Conservation (phyloP, 768 basidiomycete species). For the Pseudohyphozyma bogoriensis region DNA sequence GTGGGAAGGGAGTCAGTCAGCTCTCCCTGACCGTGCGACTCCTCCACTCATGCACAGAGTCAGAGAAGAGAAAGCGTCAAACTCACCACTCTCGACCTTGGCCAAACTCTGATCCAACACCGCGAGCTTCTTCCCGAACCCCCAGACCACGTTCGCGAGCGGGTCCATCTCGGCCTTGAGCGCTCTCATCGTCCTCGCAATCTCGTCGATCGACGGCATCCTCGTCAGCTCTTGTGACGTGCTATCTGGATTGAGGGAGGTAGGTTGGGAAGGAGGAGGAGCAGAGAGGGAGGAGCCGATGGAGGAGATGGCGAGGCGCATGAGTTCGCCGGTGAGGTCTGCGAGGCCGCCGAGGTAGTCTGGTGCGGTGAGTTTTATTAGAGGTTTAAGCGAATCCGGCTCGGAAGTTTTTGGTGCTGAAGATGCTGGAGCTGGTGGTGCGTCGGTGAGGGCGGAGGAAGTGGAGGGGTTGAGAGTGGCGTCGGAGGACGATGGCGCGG, state of each 20-base stretch:
- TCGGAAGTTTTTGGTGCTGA: constrained; percentile 8
- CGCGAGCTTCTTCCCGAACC: constrained; percentile 73
- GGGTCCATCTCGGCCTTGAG: constrained; percentile 53
- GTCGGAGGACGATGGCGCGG: neutral
- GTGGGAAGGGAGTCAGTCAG: neutral
- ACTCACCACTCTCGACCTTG: constrained; percentile 85
- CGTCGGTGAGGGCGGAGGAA: neutral
- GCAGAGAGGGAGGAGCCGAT: constrained; percentile 38
- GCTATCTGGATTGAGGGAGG: neutral
- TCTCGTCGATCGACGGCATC: constrained; percentile 33
- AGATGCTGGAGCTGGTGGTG: neutral
- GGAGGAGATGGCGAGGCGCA: constrained; percentile 85
- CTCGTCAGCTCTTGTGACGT: constrained; percentile 37
- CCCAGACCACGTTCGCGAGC: constrained; percentile 58
- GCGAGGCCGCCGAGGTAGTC: constrained; percentile 89
- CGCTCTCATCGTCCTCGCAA: constrained; percentile 46
- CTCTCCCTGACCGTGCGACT: too few species aligned
- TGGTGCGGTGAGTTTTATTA: constrained; percentile 38
- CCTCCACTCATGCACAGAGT: too few species aligned
- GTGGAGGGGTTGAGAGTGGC: neutral
- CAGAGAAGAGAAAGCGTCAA: too few species aligned
- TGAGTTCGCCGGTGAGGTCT: constrained; percentile 91
- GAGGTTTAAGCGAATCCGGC: constrained; percentile 7
- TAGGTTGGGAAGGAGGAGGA: neutral
- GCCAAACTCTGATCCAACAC: constrained; percentile 78